Evolutionary conservation across 2,329 filamentous ascomycete genomes (phyloP), one percentile per base, ranked within the genome.

Genomic region (Xylaria sp.): DNA sequence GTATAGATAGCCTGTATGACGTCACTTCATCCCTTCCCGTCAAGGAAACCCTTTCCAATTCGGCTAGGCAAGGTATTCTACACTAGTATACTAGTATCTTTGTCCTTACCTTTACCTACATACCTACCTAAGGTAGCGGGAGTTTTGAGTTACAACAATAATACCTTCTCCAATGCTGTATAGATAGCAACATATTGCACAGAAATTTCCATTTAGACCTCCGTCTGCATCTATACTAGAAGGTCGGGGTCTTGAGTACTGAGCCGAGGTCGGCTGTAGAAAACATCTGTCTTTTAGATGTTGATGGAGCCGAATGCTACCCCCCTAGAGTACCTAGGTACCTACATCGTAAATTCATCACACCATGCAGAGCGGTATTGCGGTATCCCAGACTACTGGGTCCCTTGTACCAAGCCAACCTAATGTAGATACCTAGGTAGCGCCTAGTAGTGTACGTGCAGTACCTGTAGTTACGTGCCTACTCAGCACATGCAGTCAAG

Each of bases 301-400:
- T n/a, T 61, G 21, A 35, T 35, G 4, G 58, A 66, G 40, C 53
- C 44, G 42, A 58, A 54, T 37, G 54, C 54, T 58, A 44, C 47
- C 44, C 47, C 44, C 54, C 37, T 29, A 44, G 13, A n/a, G 18
- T 18, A n/a, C 40, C 40, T 32, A 53, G n/a, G n/a, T n/a, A n/a
- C n/a, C 13, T 35, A 35, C 32, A 35, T 35, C 5, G 25, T n/a
- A 51, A 63, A 40, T 44, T 23, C 21, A 60, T 37, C 51, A 35
- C 40, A 54, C 47, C 53, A 55, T 68, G 65, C 48, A 50, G 57
- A 25, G 29, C 44, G 44, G 21, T 27, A 53, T n/a, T 53, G 25
- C 32, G 8, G 59, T 64, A 58, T 40, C 60, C 68, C 68, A 68
- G 51, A 68, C 60, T 42, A 62, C 60, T 67, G 63, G 67, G 60